Base-by-base conservation (phyloP, 371 early-diverging fungal species). In the Mortierella sp. region DNA sequence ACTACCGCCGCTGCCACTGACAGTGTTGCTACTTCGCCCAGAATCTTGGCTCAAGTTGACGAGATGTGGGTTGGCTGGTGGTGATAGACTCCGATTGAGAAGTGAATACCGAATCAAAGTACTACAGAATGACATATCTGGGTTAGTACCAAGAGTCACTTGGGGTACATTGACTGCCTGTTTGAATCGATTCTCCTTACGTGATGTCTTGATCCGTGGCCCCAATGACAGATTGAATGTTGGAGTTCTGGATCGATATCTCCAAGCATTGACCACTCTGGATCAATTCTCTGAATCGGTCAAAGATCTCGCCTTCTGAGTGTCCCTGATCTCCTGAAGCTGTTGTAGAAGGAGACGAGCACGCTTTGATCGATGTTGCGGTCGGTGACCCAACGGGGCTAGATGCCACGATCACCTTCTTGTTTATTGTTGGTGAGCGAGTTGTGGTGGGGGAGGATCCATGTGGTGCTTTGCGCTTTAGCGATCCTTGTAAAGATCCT, bases 1-100 rank as follows among this genome's bases (percentile, higher is more conserved):
- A n/a, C n/a, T 27, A 22, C 27, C 28, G 24, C 47, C 28, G 13
- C 39, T 19, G 24, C 9, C n/a, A 25, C n/a, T 46, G 39, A 48
- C 22, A n/a, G 3, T 40, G 21, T 22, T 46, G 16, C 22, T 25
- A 22, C 39, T 27, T 22, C 65, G 65, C 3, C 61, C 39, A 22
- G 47, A 5, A 1, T 60, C 25, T 5, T 67, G 54, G 22, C 67
- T 61, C 56, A 76, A 24, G 40, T 69, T 69, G 51, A 76, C 51
- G 22, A 76, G 77, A 17, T 76, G 77, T 2, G 77, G 77, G 52
- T 76, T 76, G 2, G 77, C 77, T 4, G 77, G 77, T 1, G 44
- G 34, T 10, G 77, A 60, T 7, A 76, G 58, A 45, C 61, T 50
- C 21, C 77, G 60, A 21, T 63, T 76, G 21, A 76, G 49, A 10